These are phyloP conservation scores for Orbilia oligospora DNA, from an alignment of 2,329 filamentous ascomycete species.

Conservation along the genomic window DNA sequence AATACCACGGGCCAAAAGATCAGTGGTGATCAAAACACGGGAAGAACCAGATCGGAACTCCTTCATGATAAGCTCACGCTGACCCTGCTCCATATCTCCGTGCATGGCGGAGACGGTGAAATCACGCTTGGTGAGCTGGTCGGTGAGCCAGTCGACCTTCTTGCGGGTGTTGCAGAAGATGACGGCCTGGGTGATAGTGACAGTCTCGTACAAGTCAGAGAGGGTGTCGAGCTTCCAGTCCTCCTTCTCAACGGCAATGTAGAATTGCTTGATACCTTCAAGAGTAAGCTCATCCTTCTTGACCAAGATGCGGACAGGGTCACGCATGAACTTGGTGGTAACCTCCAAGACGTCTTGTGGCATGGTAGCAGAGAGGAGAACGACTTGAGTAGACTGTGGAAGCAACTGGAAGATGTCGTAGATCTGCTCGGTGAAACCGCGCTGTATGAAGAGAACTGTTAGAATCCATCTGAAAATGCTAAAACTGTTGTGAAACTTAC, in stretches of 20 bases:
- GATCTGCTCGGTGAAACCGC: conserved; percentile 99
- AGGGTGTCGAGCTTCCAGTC: conserved; percentile 99
- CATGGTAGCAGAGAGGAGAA: conserved; percentile 98
- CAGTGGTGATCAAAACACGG: conserved; percentile 97
- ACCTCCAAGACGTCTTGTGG: conserved; percentile 99
- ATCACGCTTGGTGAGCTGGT: conserved; percentile 98
- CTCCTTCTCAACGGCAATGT: conserved; percentile 99
- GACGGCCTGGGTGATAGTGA: conserved; percentile 99
- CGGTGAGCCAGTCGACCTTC: conserved; percentile 99
- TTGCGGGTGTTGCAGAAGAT: conserved; percentile 99
- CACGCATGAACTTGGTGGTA: conserved; percentile 99
- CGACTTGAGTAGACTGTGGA: conserved; percentile 97
- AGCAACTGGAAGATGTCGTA: conserved; percentile 99
- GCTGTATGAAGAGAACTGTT: conserved; percentile 69
- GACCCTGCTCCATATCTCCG: conserved; percentile 97
- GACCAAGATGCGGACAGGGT: conserved; percentile 98
- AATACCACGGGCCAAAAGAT: conserved; percentile 98
- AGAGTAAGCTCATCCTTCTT: conserved; percentile 99
- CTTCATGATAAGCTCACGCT: conserved; percentile 99
- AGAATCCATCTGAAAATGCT: conserved; percentile 65
- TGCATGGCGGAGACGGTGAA: conserved; percentile 99
- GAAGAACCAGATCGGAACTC: conserved; percentile 99
- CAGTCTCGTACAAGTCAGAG: conserved; percentile 98
- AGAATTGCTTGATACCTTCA: conserved; percentile 99
- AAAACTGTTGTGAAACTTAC: conserved; percentile 69